Evolutionary conservation across 1,284 basidiomycete species (phyloP).

Genomic region (Ganoderma lucidum): DNA sequence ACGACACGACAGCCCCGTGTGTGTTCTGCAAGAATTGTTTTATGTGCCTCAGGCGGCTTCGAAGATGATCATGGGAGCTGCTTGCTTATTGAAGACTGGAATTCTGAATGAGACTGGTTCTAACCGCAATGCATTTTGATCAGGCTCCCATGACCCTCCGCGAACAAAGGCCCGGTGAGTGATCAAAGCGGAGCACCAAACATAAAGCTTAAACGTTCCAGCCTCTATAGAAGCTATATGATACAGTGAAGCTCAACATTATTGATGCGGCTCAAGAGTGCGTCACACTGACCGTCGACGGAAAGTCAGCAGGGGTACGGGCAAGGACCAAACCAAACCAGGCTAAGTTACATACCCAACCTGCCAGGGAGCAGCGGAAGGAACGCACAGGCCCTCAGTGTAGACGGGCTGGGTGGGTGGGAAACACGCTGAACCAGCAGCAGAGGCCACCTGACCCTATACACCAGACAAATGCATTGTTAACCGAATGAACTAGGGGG

Average conservation of each 20-base stretch:
- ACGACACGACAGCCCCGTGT: background rate
- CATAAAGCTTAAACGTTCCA: too few relatives aligned
- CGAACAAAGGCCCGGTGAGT: too few relatives aligned
- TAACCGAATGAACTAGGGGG: background rate
- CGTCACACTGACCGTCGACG: background rate
- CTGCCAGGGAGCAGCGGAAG: conserved; percentile 31
- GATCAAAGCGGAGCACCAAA: too few relatives aligned
- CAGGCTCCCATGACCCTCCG: too few relatives aligned
- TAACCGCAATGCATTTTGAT: too few relatives aligned
- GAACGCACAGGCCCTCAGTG: conserved; percentile 34
- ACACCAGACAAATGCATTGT: too few relatives aligned
- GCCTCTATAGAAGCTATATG: too few relatives aligned
- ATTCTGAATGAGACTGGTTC: too few relatives aligned
- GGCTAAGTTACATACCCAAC: conserved; percentile 31
- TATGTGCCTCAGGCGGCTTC: background rate
- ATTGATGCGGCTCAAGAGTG: background rate
- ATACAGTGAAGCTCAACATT: too few relatives aligned
- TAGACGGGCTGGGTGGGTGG: conserved; percentile 36
- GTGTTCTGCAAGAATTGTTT: background rate
- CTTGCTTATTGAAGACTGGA: too few relatives aligned
- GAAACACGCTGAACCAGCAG: conserved; percentile 34
- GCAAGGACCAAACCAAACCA: too few relatives aligned
- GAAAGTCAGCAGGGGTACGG: background rate
- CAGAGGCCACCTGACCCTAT: conserved; percentile 32
- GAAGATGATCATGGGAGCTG: too few relatives aligned